These are phyloP conservation scores for Acorus gramineus DNA, from an alignment of 106 monocot species.

Conservation along the genomic window DNA sequence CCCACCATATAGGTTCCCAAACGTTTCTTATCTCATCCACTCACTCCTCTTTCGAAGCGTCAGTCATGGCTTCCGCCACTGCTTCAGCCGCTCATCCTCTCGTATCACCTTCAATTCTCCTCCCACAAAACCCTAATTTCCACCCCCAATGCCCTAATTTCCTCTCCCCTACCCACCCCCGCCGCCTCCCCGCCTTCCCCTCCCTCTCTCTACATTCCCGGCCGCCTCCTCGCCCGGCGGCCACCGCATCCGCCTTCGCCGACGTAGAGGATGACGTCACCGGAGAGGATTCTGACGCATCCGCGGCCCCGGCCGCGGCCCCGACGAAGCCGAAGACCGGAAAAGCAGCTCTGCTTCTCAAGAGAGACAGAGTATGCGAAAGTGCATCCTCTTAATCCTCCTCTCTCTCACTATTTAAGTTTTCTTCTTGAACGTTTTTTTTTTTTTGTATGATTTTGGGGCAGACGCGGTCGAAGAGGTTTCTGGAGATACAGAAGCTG, in stretches of 20 bases:
- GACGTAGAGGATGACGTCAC: conserved; percentile 27
- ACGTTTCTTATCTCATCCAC: no score
- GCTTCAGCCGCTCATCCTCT: conserved; percentile 3
- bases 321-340: conserved; percentile 60
- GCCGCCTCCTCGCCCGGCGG: neutral
- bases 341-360: conserved; percentile 73
- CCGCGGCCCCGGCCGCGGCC: conserved; percentile 15
- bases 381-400: no score
- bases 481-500: conserved; percentile 92
- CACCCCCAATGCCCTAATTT: conserved; percentile 4
- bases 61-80: neutral
- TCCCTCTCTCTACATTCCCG: conserved; percentile 2
- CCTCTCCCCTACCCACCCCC: conserved; percentile 1
- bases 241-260: conserved; percentile 30
- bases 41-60: no score
- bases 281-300: conserved; percentile 3
- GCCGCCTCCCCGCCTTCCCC: conserved; percentile 3
- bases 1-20: no score
- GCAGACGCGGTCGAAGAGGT: conserved; percentile 80
- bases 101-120: conserved; percentile 7
- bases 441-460: neutral
- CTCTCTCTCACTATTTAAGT: no score
- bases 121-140: neutral
- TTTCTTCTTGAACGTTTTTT: no score
- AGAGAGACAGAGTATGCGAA: conserved; percentile 71